These are phyloP conservation scores for Cryptosporidium tyzzeri DNA, from an alignment of 169 alveolate genomes.

Conservation along the genomic window DNA sequence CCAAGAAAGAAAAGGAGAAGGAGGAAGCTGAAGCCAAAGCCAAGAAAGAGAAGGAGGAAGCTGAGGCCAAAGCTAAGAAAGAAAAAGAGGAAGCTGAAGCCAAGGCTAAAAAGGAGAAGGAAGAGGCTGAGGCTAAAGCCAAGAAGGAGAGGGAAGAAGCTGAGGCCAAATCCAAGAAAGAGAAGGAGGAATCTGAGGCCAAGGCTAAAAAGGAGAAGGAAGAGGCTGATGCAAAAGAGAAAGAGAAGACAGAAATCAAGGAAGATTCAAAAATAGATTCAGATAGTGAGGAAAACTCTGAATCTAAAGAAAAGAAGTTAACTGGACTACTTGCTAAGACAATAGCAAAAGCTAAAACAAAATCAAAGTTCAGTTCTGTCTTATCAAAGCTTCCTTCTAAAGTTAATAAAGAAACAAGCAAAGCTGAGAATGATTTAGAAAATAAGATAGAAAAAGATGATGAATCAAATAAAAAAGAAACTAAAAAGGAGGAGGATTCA, in stretches of 20 bases:
- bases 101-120: conserved; percentile 7
- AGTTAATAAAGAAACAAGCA: too few species aligned
- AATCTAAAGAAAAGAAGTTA: too few species aligned
- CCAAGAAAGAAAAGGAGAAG: neutral
- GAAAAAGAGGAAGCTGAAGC: conserved; percentile 5
- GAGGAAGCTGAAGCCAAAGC: neutral
- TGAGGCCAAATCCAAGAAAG: neutral
- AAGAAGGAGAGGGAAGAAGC: conserved; percentile 27
- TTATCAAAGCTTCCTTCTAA: too few species aligned
- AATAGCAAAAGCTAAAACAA: too few species aligned
- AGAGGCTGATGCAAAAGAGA: conserved; percentile 32
- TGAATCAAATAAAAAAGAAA: too few species aligned
- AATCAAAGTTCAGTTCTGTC: too few species aligned
- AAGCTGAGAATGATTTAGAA: too few species aligned
- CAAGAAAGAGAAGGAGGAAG: neutral
- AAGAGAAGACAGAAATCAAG: conserved; percentile 8
- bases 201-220: neutral
- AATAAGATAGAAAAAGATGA: too few species aligned
- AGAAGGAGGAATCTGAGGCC: too few species aligned
- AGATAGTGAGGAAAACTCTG: too few species aligned
- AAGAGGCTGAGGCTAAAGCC: conserved; percentile 28
- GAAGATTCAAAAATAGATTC: neutral
- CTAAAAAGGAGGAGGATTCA: too few species aligned
- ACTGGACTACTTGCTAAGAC: too few species aligned
- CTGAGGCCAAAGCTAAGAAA: neutral